Conservation (phyloP, 192 early-diverging fungal species). For the Irineochytrium annulatum region DNA sequence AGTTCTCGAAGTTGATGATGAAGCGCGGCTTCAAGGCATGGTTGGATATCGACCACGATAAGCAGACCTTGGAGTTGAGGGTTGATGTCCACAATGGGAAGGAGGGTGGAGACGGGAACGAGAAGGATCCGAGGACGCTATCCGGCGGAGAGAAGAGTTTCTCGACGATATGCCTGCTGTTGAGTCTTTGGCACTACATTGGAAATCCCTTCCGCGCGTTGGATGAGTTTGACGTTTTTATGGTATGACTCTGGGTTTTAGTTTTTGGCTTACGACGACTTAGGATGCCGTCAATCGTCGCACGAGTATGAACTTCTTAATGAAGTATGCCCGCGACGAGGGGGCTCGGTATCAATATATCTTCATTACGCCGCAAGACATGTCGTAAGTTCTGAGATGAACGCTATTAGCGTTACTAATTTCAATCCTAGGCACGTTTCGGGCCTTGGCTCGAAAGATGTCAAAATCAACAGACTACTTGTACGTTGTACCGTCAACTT, state of each 20-base stretch:
- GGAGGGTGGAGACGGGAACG: too few relatives aligned
- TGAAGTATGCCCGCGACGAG: conserved; percentile 68
- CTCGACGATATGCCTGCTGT: conserved; percentile 86
- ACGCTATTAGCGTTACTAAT: too few relatives aligned
- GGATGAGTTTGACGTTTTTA: conserved; percentile 99
- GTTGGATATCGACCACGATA: conserved; percentile 70
- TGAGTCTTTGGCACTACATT: conserved; percentile 93
- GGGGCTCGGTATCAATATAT: conserved; percentile 76
- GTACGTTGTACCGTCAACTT: too few relatives aligned
- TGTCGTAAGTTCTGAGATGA: too few relatives aligned
- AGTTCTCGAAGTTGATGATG: conserved; percentile 70
- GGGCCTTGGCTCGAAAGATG: conserved; percentile 16
- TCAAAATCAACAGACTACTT: conserved; percentile 51
- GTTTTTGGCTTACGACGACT: neutral
- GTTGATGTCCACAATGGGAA: conserved; percentile 24
- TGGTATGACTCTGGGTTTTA: conserved; percentile 45
- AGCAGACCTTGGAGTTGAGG: conserved; percentile 53
- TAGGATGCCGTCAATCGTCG: conserved; percentile 91
- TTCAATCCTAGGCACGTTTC: conserved; percentile 32
- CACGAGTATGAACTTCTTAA: conserved; percentile 84
- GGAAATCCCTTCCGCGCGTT: conserved; percentile 85
- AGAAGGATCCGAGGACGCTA: conserved; percentile 86
- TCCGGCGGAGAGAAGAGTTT: conserved; percentile 99
- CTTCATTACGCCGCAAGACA: conserved; percentile 93
- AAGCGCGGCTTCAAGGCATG: conserved; percentile 80